Conservation (phyloP, 148 eudicot species). For the Cornus florida region DNA sequence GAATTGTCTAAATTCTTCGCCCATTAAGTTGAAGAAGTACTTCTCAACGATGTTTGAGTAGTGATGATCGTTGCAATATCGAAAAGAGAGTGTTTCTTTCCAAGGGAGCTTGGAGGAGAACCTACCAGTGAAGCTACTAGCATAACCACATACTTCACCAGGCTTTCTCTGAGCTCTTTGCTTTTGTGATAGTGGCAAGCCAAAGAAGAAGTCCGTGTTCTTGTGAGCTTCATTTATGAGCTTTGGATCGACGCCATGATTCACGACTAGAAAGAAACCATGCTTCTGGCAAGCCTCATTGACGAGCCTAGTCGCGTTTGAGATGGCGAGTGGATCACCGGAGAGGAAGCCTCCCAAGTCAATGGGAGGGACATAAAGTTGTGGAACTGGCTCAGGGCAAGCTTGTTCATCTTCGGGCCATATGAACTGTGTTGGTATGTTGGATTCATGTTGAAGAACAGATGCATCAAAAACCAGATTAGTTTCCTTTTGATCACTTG, state of each 20-base stretch:
- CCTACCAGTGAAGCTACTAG: constrained; percentile 62
- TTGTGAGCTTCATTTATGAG: constrained; percentile 43
- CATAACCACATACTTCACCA: constrained; percentile 63
- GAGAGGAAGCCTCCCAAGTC: constrained; percentile 45
- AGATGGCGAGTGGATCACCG: constrained; percentile 33
- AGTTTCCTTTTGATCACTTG: background rate
- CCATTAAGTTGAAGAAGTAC: constrained; percentile 36
- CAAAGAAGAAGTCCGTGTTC: constrained; percentile 39
- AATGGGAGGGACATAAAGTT: constrained; percentile 36
- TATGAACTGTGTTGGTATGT: constrained; percentile 43
- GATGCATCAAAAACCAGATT: constrained; percentile 27
- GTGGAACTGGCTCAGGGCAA: constrained; percentile 25
- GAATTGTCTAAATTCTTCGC: constrained; percentile 38
- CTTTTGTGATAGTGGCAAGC: constrained; percentile 38
- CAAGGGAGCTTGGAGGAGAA: constrained; percentile 67
- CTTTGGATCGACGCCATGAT: constrained; percentile 39
- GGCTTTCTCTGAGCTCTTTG: constrained; percentile 43
- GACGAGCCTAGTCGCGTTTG: constrained; percentile 28
- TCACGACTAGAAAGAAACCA: constrained; percentile 47
- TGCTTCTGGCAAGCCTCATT: constrained; percentile 52
- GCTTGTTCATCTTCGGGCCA: constrained; percentile 50
- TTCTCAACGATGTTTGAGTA: constrained; percentile 35
- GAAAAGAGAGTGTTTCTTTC: constrained; percentile 72
- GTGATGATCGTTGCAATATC: constrained; percentile 26
- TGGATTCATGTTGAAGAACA: constrained; percentile 23